A percentile compares a stretch with the other conserved stretches of the same genome.
Evolutionary conservation across 2,329 filamentous ascomycete species (phyloP).

Genomic region (Diaporthe helianthi): DNA sequence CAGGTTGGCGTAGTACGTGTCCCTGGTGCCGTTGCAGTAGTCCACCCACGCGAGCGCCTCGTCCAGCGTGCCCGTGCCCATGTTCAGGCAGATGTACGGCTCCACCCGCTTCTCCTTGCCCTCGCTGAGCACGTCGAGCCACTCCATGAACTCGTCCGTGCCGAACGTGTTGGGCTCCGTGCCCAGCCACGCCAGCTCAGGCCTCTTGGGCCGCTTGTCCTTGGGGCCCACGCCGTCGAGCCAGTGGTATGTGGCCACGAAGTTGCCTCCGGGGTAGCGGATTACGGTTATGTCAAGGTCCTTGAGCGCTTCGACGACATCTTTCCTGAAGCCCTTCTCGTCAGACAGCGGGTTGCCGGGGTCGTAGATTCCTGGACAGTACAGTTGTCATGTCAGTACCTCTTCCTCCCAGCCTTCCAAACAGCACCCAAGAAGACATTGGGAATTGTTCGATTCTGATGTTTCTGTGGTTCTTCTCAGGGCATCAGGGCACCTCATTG

Average conservation of each 20-base stretch:
- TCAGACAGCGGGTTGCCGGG: slow-evolving; percentile 77
- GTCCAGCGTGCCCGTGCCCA: slow-evolving; percentile 73
- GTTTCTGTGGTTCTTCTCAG: background rate
- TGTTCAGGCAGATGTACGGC: slow-evolving; percentile 81
- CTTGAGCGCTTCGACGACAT: slow-evolving; percentile 76
- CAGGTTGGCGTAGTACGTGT: slow-evolving; percentile 84
- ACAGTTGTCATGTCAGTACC: background rate
- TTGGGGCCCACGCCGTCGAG: slow-evolving; percentile 78
- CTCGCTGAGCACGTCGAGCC: slow-evolving; percentile 74
- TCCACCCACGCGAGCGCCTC: slow-evolving; percentile 78
- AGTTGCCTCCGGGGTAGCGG: slow-evolving; percentile 84
- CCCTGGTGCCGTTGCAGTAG: slow-evolving; percentile 80
- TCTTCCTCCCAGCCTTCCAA: background rate
- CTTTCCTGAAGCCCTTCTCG: slow-evolving; percentile 76
- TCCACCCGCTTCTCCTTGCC: slow-evolving; percentile 69
- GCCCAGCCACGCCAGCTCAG: slow-evolving; percentile 81
- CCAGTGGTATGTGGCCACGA: slow-evolving; percentile 84
- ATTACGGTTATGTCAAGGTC: slow-evolving; percentile 80
- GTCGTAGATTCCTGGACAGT: slow-evolving; percentile 67
- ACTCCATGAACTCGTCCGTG: slow-evolving; percentile 86
- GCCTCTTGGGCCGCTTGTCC: slow-evolving; percentile 69
- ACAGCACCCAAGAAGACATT: background rate
- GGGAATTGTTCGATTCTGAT: background rate
- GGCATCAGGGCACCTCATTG: background rate
- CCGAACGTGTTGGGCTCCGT: slow-evolving; percentile 81